Percentiles rank a stretch among this genome's conserved stretches.
Evolutionary conservation across 2,329 filamentous ascomycete species (phyloP).

Genomic region (Aureobasidium uvarum): DNA sequence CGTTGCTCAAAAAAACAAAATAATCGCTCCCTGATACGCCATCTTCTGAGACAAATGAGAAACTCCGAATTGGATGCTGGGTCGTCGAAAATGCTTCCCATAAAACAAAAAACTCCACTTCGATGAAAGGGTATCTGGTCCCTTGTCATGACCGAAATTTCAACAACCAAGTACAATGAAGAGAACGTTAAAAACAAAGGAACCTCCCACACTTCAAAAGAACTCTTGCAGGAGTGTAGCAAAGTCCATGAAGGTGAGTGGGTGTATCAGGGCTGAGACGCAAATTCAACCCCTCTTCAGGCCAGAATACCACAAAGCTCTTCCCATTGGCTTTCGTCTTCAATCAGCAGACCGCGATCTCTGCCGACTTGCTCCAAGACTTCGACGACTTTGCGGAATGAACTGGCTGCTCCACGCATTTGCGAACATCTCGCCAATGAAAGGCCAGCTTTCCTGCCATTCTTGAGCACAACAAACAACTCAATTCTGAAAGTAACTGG

Average conservation of each 20-base stretch:
- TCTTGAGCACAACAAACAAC: constrained; percentile 84
- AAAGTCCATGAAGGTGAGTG: not conserved
- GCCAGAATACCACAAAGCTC: constrained; percentile 46
- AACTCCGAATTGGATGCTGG: constrained; percentile 15
- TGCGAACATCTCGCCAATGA: constrained; percentile 84
- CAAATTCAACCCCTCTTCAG: not conserved
- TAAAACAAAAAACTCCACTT: constrained; percentile 13
- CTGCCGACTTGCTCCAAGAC: constrained; percentile 69
- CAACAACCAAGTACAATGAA: constrained; percentile 14
- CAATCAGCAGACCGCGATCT: constrained; percentile 64
- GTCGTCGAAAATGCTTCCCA: not conserved
- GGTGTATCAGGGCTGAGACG: not conserved
- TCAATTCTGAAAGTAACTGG: constrained; percentile 86
- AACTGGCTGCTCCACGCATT: constrained; percentile 85
- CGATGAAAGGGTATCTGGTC: constrained; percentile 6
- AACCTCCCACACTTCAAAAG: not conserved
- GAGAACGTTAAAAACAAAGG: not conserved
- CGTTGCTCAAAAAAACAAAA: not conserved
- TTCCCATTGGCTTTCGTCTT: constrained; percentile 50
- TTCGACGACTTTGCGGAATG: constrained; percentile 79
- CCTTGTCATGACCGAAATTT: not conserved
- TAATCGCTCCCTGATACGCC: not conserved
- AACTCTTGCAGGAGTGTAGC: not conserved
- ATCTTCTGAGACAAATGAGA: constrained; percentile 9
- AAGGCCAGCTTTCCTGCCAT: constrained; percentile 71